Conservation (phyloP, 495 filamentous ascomycete species). For the Trichoderma erinaceum region DNA sequence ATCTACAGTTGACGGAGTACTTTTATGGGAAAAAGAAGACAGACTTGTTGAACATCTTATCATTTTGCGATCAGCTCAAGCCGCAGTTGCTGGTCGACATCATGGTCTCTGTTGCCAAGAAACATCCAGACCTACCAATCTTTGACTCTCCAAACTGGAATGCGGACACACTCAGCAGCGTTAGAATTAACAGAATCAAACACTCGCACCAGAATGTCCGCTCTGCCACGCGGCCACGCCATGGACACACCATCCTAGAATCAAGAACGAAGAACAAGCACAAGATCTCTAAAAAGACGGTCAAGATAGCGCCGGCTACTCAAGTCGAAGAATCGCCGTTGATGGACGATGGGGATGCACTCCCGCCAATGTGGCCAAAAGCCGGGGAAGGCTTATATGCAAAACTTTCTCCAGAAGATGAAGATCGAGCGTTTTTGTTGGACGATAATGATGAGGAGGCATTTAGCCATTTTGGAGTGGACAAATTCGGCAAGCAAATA, state of each 20-base stretch:
- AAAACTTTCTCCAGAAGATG: constrained; percentile 36
- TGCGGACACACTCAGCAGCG: constrained; percentile 2
- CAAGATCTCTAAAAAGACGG: constrained; percentile 11
- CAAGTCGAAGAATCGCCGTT: not conserved
- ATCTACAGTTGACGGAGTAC: constrained; percentile 33
- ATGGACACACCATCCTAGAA: constrained; percentile 16
- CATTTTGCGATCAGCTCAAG: constrained; percentile 24
- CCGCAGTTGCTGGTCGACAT: constrained; percentile 26
- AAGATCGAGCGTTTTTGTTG: constrained; percentile 42
- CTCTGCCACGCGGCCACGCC: constrained; percentile 14
- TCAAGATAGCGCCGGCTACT: constrained; percentile 8
- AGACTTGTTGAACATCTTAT: constrained; percentile 29
- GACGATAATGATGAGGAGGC: constrained; percentile 46
- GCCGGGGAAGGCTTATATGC: constrained; percentile 52
- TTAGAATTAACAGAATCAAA: constrained; percentile 24
- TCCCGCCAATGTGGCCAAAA: constrained; percentile 59
- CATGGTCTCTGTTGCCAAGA: constrained; percentile 30
- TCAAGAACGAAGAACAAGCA: constrained; percentile 14
- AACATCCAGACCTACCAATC: constrained; percentile 39
- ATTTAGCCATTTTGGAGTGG: constrained; percentile 46
- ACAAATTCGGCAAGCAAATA: constrained; percentile 20
- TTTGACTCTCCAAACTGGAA: constrained; percentile 27
- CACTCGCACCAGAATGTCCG: constrained; percentile 20
- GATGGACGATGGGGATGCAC: constrained; percentile 26
- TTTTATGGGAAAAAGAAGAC: constrained; percentile 32